These are phyloP conservation scores for Penicillium taxi DNA, from an alignment of 495 filamentous ascomycete species.

Conservation along the genomic window DNA sequence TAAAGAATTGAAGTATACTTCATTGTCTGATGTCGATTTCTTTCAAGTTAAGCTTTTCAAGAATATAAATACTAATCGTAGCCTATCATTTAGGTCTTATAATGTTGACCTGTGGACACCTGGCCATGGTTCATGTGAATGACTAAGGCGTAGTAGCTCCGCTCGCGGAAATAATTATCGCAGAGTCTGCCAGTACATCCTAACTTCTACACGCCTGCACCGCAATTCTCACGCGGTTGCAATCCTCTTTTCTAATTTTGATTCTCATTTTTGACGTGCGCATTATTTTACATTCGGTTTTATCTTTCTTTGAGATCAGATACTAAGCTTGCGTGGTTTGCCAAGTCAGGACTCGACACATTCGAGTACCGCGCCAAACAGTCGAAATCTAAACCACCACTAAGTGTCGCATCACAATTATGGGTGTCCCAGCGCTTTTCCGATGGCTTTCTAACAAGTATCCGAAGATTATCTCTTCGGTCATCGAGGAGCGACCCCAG, in stretches of 20 bases:
- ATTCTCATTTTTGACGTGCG: too few species aligned
- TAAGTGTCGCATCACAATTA: constrained; percentile 37
- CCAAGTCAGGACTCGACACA: constrained; percentile 3
- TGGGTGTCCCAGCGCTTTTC: constrained; percentile 94
- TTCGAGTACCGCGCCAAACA: constrained; percentile 9
- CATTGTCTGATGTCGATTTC: too few species aligned
- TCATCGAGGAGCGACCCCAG: constrained; percentile 75
- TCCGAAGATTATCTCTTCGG: constrained; percentile 87
- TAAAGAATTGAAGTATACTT: too few species aligned
- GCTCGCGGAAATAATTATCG: constrained; percentile 13
- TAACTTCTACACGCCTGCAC: constrained; percentile 10
- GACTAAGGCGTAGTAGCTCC: constrained; percentile 8
- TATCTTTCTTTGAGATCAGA: not conserved
- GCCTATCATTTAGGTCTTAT: too few species aligned
- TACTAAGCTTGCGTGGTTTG: too few species aligned
- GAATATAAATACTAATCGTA: too few species aligned
- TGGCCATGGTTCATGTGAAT: not conserved
- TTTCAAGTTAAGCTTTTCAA: too few species aligned
- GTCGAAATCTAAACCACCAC: constrained; percentile 5
- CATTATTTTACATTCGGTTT: not conserved
- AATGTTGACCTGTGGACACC: too few species aligned
- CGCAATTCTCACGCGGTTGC: constrained; percentile 14
- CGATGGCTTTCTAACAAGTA: constrained; percentile 93
- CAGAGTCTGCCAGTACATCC: constrained; percentile 13
- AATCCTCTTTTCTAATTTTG: not conserved